Evolutionary conservation across 306 rosid species (phyloP), one percentile per base, ranked within the genome.

Genomic region (Fagus crenata): DNA sequence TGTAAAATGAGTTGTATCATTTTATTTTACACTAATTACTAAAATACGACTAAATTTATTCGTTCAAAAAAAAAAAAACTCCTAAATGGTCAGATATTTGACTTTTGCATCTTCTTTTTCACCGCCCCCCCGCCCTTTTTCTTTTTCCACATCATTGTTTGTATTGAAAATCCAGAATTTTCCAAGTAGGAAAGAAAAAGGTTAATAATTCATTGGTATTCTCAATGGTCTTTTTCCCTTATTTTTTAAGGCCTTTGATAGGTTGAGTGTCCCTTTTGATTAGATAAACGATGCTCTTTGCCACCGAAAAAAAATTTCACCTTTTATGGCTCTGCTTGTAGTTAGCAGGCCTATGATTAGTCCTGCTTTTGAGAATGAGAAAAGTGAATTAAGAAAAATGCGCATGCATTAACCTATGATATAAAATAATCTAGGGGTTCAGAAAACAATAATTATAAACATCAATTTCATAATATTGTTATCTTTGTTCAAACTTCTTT

Each of bases 301-400:
- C 46, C 64, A n/a, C 71, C 49, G 49, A 65, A 37, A 5, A 46
- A 39, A 7, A 7, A 67, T 37, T 7, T 67, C 2, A 49, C 15
- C 51, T 42, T n/a, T 63, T 14, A 35, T 35, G 12, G 43, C 69
- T 64, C 14, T 36, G 43, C 69, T 7, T 36, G 28, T n/a, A 35
- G 18, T 64, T 64, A 14, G 18, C 69, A 35, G 43, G 8, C 46
- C 46, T 35, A 14, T 22, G 18, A 63, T 14, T 63, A 6, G 43
- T 63, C 43, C 69, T 14, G 43, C 69, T 63, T 63, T 65, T 39
- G 71, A 65, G 49, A 7, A 33, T n/a, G 14, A 67, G 7, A 67
- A 60, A n/a, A 12, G 15, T 8, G n/a, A 12, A 1, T 12, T 9
- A 32, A 58, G 5, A 7, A 39, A 37, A 67, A 67, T 67, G 1